Percentiles rank a stretch among this genome's conserved stretches.
Evolutionary conservation across 2,329 filamentous ascomycete species (phyloP).

Genomic region (Tolypocladium guangdongense): DNA sequence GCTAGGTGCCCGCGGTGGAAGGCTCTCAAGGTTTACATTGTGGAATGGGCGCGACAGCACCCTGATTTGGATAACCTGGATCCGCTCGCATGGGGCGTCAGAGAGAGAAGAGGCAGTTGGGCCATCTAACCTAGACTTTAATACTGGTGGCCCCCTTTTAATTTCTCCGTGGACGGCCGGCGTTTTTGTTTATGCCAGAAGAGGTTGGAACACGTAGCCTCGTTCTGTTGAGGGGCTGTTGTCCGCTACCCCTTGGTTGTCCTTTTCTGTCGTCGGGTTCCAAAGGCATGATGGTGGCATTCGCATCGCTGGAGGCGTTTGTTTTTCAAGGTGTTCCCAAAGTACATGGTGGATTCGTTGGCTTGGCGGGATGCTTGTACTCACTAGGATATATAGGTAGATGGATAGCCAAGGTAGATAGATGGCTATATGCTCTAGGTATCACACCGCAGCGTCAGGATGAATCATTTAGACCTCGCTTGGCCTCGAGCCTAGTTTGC

Average conservation of each 20-base stretch:
- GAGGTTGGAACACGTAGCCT: background rate
- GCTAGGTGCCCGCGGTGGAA: slow-evolving; percentile 64
- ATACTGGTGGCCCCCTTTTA: background rate
- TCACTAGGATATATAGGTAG: background rate
- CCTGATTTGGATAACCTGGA: slow-evolving; percentile 56
- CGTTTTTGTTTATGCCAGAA: background rate
- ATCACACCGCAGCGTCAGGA: background rate
- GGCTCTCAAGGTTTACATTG: slow-evolving; percentile 72
- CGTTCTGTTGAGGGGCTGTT: background rate
- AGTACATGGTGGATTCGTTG: background rate
- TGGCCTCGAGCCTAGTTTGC: background rate
- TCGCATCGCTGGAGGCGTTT: background rate
- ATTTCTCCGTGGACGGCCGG: background rate
- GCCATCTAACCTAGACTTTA: slow-evolving; percentile 37
- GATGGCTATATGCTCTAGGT: background rate
- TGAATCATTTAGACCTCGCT: background rate
- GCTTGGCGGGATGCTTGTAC: background rate
- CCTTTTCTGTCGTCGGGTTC: background rate
- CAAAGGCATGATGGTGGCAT: background rate
- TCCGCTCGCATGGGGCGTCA: slow-evolving; percentile 56
- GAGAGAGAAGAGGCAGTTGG: slow-evolving; percentile 60
- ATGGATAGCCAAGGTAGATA: background rate
- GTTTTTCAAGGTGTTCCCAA: background rate
- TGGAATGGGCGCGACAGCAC: slow-evolving; percentile 83
- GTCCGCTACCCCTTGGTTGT: background rate